A percentile compares a stretch with the other conserved stretches of the same genome.
phyloP scores from a whole-genome alignment of 805 yeast species.

The Ogataea methylovora region DNA sequence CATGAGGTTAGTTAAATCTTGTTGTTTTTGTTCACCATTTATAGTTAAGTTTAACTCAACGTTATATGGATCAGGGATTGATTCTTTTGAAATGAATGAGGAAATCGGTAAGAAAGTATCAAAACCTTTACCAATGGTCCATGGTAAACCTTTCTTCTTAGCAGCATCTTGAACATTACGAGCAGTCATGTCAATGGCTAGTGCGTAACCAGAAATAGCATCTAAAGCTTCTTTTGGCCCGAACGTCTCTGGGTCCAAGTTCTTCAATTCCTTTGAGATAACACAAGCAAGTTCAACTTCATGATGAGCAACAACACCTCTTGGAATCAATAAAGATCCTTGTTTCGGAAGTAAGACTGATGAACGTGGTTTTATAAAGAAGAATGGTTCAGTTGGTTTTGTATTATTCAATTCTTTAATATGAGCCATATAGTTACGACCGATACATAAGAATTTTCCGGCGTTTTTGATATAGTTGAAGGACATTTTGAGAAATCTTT shows the following conservation, averaged over 20 bases:
- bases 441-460: constrained; percentile 85
- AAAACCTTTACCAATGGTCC: constrained; percentile 95
- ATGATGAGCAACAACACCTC: constrained; percentile 75
- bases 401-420: constrained; percentile 81
- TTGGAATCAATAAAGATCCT: constrained; percentile 81
- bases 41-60: constrained; percentile 57
- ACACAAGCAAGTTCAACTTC: constrained; percentile 89
- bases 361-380: constrained; percentile 84
- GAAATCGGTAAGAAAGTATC: constrained; percentile 95
- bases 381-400: constrained; percentile 82
- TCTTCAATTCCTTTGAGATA: constrained; percentile 54
- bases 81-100: constrained; percentile 53
- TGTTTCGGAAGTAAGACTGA: constrained; percentile 56
- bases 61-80: constrained; percentile 67
- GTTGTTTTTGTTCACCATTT: constrained; percentile 65
- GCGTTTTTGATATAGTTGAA: constrained; percentile 47
- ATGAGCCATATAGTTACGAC: constrained; percentile 96
- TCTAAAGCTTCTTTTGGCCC: constrained; percentile 63
- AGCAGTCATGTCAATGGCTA: constrained; percentile 92
- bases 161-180: constrained; percentile 95
- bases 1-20: constrained; percentile 77
- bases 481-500: not conserved
- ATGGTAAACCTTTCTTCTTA: constrained; percentile 88
- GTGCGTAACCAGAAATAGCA: constrained; percentile 77
- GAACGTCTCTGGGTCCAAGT: constrained; percentile 50